phyloP scores from a whole-genome alignment of 805 yeast genomes.

The Lipomyces yamadae region DNA sequence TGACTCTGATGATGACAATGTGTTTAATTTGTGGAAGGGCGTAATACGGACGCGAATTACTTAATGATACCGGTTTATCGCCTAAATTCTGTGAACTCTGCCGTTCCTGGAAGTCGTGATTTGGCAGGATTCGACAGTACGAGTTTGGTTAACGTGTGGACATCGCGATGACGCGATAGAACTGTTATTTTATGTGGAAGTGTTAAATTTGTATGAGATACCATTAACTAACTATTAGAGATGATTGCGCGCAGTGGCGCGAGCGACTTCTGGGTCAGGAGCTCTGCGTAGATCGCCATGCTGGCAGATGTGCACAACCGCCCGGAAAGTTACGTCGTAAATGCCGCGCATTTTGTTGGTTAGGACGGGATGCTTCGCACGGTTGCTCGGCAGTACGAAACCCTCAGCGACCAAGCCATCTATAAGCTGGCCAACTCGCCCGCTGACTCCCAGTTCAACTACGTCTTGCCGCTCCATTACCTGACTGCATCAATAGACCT shows the following conservation, averaged over 20 bases:
- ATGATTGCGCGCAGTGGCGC: background rate
- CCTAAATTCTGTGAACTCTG: too few species aligned
- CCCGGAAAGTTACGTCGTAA: background rate
- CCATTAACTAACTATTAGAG: background rate
- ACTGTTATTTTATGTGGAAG: too few species aligned
- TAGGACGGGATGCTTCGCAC: background rate
- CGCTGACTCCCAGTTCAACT: conserved; percentile 8
- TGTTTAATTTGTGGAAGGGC: too few species aligned
- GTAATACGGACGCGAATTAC: too few species aligned
- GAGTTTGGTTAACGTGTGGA: too few species aligned
- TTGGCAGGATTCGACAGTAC: too few species aligned
- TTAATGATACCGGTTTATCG: too few species aligned
- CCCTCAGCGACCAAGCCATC: background rate
- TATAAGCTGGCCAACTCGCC: conserved; percentile 8
- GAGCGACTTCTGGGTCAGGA: background rate
- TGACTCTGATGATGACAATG: too few species aligned
- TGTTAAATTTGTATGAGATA: too few species aligned
- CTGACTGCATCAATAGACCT: background rate
- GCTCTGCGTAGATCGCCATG: background rate
- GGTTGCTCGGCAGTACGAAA: background rate
- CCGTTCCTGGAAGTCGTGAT: too few species aligned
- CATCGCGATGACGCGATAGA: too few species aligned
- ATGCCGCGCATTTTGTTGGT: background rate
- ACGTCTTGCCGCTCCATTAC: background rate
- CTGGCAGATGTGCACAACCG: background rate